Conservation (phyloP, 768 basidiomycete species). For the Rhodotorula taiwanensis region DNA sequence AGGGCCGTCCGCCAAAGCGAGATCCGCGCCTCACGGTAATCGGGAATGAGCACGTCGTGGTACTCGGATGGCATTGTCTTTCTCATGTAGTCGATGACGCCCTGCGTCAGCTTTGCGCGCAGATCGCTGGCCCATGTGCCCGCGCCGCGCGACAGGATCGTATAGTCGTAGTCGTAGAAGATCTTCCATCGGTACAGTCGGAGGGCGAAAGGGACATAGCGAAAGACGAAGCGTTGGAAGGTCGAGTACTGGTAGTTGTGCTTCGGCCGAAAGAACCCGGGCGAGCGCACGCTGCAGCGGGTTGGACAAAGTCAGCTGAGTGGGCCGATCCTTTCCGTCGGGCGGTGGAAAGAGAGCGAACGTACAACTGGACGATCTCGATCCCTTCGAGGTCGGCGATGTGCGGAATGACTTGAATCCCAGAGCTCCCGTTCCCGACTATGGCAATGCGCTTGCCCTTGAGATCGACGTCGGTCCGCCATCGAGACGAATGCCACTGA, state of each 20-base stretch:
- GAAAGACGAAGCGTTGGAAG: constrained; percentile 20
- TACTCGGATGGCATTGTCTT: constrained; percentile 52
- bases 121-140: constrained; percentile 11
- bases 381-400: constrained; percentile 38
- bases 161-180: constrained; percentile 32
- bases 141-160: constrained; percentile 12
- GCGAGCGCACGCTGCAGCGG: constrained; percentile 14
- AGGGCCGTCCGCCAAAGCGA: too few relatives aligned
- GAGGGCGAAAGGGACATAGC: constrained; percentile 23
- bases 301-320: neutral
- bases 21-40: constrained; percentile 42
- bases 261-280: constrained; percentile 22
- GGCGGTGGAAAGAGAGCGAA: neutral
- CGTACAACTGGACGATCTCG: constrained; percentile 48
- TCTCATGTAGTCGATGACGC: constrained; percentile 26
- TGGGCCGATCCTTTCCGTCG: too few relatives aligned
- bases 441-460: constrained; percentile 56
- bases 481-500: constrained; percentile 54
- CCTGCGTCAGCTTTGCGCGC: neutral
- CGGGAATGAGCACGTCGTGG: constrained; percentile 51
- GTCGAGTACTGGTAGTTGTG: constrained; percentile 21
- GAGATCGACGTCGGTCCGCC: constrained; percentile 55
- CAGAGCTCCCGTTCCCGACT: constrained; percentile 61
- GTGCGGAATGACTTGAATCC: constrained; percentile 51
- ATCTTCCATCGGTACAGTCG: constrained; percentile 31